phyloP scores from a whole-genome alignment of 768 basidiomycete genomes.

The Pleurotus giganteus region DNA sequence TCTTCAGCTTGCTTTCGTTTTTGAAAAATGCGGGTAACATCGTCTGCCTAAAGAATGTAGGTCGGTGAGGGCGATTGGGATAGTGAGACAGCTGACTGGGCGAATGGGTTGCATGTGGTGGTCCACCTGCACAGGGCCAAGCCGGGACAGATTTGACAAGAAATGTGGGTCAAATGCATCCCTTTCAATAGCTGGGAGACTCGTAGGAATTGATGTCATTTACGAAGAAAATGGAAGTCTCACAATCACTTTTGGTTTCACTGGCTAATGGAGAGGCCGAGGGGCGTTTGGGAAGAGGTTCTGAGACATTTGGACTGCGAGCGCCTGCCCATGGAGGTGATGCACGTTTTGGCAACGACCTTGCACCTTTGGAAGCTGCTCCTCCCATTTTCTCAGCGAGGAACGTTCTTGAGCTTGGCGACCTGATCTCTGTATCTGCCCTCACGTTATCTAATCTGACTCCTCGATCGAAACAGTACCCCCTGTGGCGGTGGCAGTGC shows the following conservation, averaged over 20 bases:
- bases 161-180: slow-evolving; percentile 76
- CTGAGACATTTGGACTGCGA: slow-evolving; percentile 28
- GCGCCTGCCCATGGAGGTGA: slow-evolving; percentile 49
- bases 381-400: slow-evolving; percentile 48
- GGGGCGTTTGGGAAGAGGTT: slow-evolving; percentile 15
- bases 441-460: not conserved
- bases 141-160: slow-evolving; percentile 55
- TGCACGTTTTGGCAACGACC: slow-evolving; percentile 49
- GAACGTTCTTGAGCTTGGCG: not conserved
- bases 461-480: not conserved
- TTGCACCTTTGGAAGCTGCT: slow-evolving; percentile 56
- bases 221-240: slow-evolving; percentile 4
- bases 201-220: not conserved
- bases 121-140: slow-evolving; percentile 73
- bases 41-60: slow-evolving; percentile 18
- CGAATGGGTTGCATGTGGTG: slow-evolving; percentile 53
- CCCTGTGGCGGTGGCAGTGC: slow-evolving; percentile 10
- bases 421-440: not conserved
- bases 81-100: slow-evolving; percentile 35
- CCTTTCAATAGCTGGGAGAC: slow-evolving; percentile 47
- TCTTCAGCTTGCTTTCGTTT: slow-evolving; percentile 55
- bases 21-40: slow-evolving; percentile 45
- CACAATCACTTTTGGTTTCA: slow-evolving; percentile 52
- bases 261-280: slow-evolving; percentile 36
- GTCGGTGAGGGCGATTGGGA: slow-evolving; percentile 5